Evolutionary conservation across 2,329 filamentous ascomycete species (phyloP).

Genomic region (Ramularia collo-cygni): DNA sequence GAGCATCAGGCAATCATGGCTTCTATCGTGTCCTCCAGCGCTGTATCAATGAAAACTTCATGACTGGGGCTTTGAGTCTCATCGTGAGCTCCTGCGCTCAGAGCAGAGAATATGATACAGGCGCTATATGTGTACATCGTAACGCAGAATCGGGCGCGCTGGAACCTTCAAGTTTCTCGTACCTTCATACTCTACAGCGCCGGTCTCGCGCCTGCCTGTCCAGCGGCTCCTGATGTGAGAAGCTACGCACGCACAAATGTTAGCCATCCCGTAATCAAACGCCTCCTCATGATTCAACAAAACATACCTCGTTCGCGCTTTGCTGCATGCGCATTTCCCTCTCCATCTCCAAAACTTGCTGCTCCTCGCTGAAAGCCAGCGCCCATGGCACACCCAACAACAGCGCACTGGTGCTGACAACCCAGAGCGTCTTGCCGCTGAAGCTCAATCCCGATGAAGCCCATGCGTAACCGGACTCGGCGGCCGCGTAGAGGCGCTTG

Average conservation of each 20-base stretch:
- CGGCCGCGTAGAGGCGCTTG: conserved; percentile 35
- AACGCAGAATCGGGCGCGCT: conserved; percentile 7
- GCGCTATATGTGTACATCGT: conserved; percentile 11
- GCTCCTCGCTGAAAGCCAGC: conserved; percentile 88
- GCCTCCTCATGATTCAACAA: neutral
- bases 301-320: conserved; percentile 68
- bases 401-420: conserved; percentile 81
- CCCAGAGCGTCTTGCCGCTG: conserved; percentile 82
- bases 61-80: too few relatives aligned
- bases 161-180: conserved; percentile 6
- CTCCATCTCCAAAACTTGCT: conserved; percentile 96
- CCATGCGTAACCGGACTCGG: conserved; percentile 49
- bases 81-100: conserved; percentile 1
- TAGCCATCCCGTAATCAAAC: conserved; percentile 6
- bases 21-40: too few relatives aligned
- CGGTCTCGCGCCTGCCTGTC: conserved; percentile 19
- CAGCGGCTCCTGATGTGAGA: conserved; percentile 18
- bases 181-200: conserved; percentile 15
- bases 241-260: conserved; percentile 18
- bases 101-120: conserved; percentile 22
- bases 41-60: too few relatives aligned
- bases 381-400: conserved; percentile 90
- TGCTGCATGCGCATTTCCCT: conserved; percentile 94
- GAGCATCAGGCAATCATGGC: too few relatives aligned
- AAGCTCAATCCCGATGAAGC: conserved; percentile 59